Evolutionary conservation across 352 stramenopile genomes (phyloP).

Genomic region (Saprolegnia diclina): DNA sequence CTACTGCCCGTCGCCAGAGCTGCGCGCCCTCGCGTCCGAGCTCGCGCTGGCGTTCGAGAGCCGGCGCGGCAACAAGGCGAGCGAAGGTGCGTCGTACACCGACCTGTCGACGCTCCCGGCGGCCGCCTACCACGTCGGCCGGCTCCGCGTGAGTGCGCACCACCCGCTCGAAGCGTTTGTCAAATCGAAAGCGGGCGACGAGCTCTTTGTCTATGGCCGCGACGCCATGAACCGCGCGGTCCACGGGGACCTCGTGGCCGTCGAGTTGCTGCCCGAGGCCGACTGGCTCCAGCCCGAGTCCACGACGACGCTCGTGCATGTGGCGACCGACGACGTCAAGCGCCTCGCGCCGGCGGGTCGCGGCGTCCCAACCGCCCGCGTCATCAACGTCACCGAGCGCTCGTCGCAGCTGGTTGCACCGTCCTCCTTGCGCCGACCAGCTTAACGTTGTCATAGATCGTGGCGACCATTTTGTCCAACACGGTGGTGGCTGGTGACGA

Average conservation of each 20-base stretch:
- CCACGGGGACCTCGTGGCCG: conserved; percentile 95
- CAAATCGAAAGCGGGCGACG: conserved; percentile 31
- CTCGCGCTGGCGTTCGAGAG: conserved; percentile 29
- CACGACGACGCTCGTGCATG: conserved; percentile 64
- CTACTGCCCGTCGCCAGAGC: conserved; percentile 34
- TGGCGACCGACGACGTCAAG: conserved; percentile 46
- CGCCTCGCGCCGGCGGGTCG: conserved; percentile 17
- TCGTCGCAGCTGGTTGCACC: conserved; percentile 37
- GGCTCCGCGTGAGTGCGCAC: conserved; percentile 61
- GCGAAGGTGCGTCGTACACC: neutral
- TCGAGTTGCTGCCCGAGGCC: conserved; percentile 84
- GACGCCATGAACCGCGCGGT: conserved; percentile 94
- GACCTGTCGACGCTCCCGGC: conserved; percentile 29
- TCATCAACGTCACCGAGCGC: conserved; percentile 84
- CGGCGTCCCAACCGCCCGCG: conserved; percentile 58
- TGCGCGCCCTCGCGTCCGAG: conserved; percentile 46
- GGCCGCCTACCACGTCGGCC: conserved; percentile 38
- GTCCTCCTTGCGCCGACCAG: neutral
- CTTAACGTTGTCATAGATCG: no score
- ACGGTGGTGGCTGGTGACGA: conserved; percentile 58
- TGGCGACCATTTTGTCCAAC: conserved; percentile 66
- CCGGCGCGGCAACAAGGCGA: neutral
- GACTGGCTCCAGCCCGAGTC: conserved; percentile 71
- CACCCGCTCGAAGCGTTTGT: conserved; percentile 76
- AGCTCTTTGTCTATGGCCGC: conserved; percentile 63